Percentiles rank a stretch among this genome's conserved stretches.
Conservation (phyloP, 2,329 filamentous ascomycete species). For the Gremmenia infestans region DNA sequence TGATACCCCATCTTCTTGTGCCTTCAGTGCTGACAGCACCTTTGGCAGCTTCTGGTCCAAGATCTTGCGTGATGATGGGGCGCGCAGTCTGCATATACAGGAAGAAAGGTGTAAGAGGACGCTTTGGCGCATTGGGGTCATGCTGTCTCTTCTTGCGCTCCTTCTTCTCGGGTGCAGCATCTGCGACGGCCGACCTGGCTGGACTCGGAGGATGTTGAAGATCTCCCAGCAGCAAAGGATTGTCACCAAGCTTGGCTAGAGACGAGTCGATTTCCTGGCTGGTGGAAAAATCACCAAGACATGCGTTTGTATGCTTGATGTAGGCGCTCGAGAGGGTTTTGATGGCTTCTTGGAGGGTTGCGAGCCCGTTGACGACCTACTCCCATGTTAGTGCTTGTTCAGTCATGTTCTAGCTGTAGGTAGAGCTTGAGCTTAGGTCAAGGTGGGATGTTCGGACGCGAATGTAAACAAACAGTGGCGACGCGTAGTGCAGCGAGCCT, state of each 20-base stretch:
- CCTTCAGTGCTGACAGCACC: slow-evolving; percentile 86
- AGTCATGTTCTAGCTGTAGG: slow-evolving; percentile 10
- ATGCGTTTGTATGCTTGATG: slow-evolving; percentile 80
- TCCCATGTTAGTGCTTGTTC: slow-evolving; percentile 24
- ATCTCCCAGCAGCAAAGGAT: slow-evolving; percentile 34
- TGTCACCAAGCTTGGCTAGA: slow-evolving; percentile 42
- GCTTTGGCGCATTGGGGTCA: slow-evolving; percentile 92
- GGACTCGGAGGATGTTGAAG: slow-evolving; percentile 34
- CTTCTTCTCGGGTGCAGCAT: slow-evolving; percentile 65
- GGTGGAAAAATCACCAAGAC: slow-evolving; percentile 61
- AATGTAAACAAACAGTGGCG: slow-evolving; percentile 23
- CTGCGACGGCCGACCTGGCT: slow-evolving; percentile 34
- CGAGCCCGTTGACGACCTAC: slow-evolving; percentile 72
- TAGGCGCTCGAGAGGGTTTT: slow-evolving; percentile 78
- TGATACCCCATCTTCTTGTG: slow-evolving; percentile 76
- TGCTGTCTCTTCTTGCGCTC: slow-evolving; percentile 83
- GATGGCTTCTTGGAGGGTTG: slow-evolving; percentile 73
- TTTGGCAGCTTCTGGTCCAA: slow-evolving; percentile 71
- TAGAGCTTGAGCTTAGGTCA: slow-evolving; percentile 13
- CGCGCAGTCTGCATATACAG: slow-evolving; percentile 88
- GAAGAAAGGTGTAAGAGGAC: slow-evolving; percentile 91
- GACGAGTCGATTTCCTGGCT: slow-evolving; percentile 38
- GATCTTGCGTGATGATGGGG: slow-evolving; percentile 72
- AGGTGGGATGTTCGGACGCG: slow-evolving; percentile 10
- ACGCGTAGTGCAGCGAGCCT: slow-evolving; percentile 20